Evolutionary conservation across 1,284 basidiomycete species (phyloP), one percentile per base, ranked within the genome.

Genomic region (Ganoderma multipileum): DNA sequence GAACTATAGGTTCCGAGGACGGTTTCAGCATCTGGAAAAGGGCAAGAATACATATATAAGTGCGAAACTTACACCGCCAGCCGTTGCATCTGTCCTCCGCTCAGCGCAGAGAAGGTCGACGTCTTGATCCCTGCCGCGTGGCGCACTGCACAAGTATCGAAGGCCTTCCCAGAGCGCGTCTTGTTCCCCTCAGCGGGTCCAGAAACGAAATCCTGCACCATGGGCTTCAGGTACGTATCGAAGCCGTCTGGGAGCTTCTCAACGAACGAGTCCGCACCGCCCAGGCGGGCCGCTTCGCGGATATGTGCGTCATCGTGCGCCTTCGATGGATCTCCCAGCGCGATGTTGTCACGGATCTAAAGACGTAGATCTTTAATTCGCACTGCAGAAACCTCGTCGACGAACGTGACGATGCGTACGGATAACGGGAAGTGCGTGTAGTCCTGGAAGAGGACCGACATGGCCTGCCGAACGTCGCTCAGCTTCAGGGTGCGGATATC

Each of bases 381-480:
- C 18, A 8, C 44, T n/a, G 44, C 44, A 7, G n/a, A 47, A 23
- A n/a, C 6, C 9, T n/a, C 5, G 44, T 3, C 18, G 44, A 47
- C 7, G n/a, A 23, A 47, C 18, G 44, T n/a, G 44, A 58, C 68
- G 42, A 71, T 58, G 33, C 85, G 65, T 71, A 92, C 91, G 20
- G 91, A 89, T 52, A 94, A 81, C 0, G 91, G 91, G 75, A 93
- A 94, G 72, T 89, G 84, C 0, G 89, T 91, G 74, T 92, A 93
- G 76, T 94, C 92, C 75, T 94, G 92, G 79, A 93, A 93, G n/a
- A 94, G 84, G 16, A 91, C 89, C 2, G 89, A 87, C 36, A 87
- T 87, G 2, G 87, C 84, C 26, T 85, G 84, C 39, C 92, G 82
- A 14, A 94, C 78, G 76, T 93, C 89, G n/a, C 79, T 81, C 20